Evolutionary conservation across 192 early-diverging fungal species (phyloP).

Genomic region (Pecoramyces ruminantium): DNA sequence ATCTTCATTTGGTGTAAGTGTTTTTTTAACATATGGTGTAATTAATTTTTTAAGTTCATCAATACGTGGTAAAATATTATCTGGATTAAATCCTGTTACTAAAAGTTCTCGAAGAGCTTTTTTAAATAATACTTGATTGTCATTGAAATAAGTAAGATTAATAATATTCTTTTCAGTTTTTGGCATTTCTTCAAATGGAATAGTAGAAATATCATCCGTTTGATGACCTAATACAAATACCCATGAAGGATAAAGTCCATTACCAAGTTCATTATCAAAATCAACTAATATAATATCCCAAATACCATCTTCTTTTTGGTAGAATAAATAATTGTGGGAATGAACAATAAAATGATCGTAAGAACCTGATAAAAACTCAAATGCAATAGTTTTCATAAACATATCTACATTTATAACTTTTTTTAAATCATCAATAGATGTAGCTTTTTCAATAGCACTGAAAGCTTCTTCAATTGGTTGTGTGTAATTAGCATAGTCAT

Average conservation of each 20-base stretch:
- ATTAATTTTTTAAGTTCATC: not conserved
- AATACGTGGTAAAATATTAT: not conserved
- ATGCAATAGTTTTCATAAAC: not conserved
- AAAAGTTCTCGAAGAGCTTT: not conserved
- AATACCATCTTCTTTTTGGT: not conserved
- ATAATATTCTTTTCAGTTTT: not conserved
- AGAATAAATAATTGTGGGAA: not conserved
- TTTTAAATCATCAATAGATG: not conserved
- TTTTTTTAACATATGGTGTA: not conserved
- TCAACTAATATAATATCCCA: not conserved
- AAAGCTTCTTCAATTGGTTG: not conserved
- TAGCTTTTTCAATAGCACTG: not conserved
- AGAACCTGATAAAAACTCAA: not conserved
- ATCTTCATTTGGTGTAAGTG: not conserved
- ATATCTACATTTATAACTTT: not conserved
- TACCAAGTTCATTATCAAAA: not conserved
- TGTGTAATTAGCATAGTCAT: not conserved
- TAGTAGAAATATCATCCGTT: not conserved
- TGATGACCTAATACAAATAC: not conserved
- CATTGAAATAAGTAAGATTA: not conserved
- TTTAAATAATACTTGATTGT: not conserved
- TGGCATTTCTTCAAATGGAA: not conserved
- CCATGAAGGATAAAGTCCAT: not conserved
- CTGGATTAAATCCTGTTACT: not conserved
- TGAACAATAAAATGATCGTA: not conserved